Base-by-base conservation (phyloP, 169 alveolate genomes). In the Plasmodium falciparum region DNA sequence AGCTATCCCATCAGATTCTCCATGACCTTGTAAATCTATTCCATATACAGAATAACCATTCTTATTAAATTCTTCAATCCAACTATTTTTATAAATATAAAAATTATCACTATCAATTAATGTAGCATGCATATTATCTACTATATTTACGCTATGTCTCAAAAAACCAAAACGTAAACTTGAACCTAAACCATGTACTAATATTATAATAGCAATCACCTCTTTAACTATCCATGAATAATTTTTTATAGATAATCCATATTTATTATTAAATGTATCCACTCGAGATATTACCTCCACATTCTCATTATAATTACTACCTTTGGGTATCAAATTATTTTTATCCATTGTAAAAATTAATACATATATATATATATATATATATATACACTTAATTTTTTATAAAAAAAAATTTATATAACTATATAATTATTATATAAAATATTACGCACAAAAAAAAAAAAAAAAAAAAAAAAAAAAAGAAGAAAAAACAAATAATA, bases 21-120 rank as follows among this genome's bases (percentile, higher is more conserved):
- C 96, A 61, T 91, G 94, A 5, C 94, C 90, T 74, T 93, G 96
- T 29, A 62, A 92, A 66, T 93, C 96, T 43, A 93, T 66, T 1
- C 93, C 94, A 65, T 93, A 93, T 49, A 89, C 93, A 8, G 88
- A 72, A 63, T 71, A 91, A 2, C 95, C 95, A 26, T 78, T 63
- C 15, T 91, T 69, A 49, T 93, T 93, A 7, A 93, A 61, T 43
- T 83, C 63, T 26, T 93, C 90, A 13, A 93, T 52, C 90, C 93
- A 93, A 49, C 95, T 88, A 50, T 92, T 88, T 58, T 93, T 92
- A 63, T 93, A 91, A 15, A 83, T 39, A 39, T 88, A 93, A 58
- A 88, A 74, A 61, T 74, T 74, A 45, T 74, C 52, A 45, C 74
- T 83, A 39, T 76, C 93, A 49, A 58, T 72, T 47, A 62, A 43